Evolutionary conservation across 2,329 filamentous ascomycete genomes (phyloP).

Genomic region (Fusarium pseudocircinatum): DNA sequence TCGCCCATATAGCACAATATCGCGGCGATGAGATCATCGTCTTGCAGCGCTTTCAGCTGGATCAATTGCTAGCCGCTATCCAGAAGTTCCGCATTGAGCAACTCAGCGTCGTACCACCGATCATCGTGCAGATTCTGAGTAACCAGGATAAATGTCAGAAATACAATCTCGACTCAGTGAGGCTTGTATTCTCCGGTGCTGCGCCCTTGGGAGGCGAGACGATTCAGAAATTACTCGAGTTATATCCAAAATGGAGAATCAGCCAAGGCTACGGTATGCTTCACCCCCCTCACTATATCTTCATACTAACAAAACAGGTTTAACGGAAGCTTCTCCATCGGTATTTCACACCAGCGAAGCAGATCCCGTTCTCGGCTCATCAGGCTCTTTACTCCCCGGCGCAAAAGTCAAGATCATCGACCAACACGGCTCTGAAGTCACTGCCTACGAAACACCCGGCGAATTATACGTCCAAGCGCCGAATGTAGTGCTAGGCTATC

Average conservation of each 20-base stretch:
- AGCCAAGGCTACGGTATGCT: conserved; percentile 76
- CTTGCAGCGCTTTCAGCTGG: conserved; percentile 78
- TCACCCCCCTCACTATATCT: no score
- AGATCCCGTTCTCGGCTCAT: conserved; percentile 76
- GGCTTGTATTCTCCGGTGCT: conserved; percentile 52
- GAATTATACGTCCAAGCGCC: conserved; percentile 84
- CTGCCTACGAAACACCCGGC: conserved; percentile 74
- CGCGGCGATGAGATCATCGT: conserved; percentile 79
- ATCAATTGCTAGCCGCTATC: conserved; percentile 58
- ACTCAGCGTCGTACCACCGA: conserved; percentile 28
- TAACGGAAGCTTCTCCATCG: conserved; percentile 78
- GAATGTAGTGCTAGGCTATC: conserved; percentile 81
- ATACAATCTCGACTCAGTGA: conserved; percentile 26
- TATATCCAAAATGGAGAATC: conserved; percentile 72
- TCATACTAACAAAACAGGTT: conserved; percentile 53
- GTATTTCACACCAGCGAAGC: conserved; percentile 64
- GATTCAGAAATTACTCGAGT: conserved; percentile 67
- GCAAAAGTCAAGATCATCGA: conserved; percentile 71
- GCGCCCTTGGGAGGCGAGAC: conserved; percentile 78
- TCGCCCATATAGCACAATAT: conserved; percentile 72
- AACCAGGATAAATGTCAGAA: conserved; percentile 14
- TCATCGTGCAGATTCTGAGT: conserved; percentile 19
- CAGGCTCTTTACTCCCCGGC: conserved; percentile 72
- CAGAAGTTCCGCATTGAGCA: conserved; percentile 32
- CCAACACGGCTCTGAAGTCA: conserved; percentile 73